Evolutionary conservation across 177 flowering plant genomes (phyloP).

Genomic region (Tripterygium wilfordii): DNA sequence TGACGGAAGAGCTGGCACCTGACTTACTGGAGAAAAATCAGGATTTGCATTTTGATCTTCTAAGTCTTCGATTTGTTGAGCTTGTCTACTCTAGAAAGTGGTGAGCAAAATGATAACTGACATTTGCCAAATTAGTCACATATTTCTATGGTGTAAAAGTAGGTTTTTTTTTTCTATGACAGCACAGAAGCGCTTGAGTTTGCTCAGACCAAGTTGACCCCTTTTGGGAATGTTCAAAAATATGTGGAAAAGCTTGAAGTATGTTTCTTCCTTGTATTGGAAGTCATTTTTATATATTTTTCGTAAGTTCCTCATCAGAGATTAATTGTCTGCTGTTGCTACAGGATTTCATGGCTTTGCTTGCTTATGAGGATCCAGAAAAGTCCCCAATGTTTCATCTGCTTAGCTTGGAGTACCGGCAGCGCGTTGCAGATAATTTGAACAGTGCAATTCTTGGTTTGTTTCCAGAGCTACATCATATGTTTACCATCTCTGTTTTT

Average conservation of each 20-base stretch:
- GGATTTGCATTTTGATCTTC: constrained; percentile 93
- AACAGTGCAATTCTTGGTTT: constrained; percentile 89
- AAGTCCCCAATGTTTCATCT: constrained; percentile 93
- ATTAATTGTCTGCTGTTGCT: constrained; percentile 9
- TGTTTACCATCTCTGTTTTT: not conserved
- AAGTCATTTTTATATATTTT: not conserved
- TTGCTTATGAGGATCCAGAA: constrained; percentile 95
- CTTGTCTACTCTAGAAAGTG: constrained; percentile 76
- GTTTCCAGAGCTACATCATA: constrained; percentile 10
- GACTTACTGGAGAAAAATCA: constrained; percentile 66
- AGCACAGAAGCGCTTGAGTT: constrained; percentile 94
- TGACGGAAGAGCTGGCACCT: constrained; percentile 69
- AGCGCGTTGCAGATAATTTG: constrained; percentile 70
- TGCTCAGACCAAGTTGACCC: constrained; percentile 71
- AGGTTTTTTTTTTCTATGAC: constrained; percentile 35
- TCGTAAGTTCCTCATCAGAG: not conserved
- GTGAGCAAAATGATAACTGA: constrained; percentile 31
- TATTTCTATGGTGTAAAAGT: constrained; percentile 5
- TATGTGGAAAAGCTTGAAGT: constrained; percentile 84
- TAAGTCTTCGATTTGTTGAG: constrained; percentile 90
- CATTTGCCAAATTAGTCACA: not conserved
- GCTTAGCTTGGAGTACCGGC: constrained; percentile 68
- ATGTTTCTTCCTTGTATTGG: constrained; percentile 17
- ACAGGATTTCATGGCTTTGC: constrained; percentile 86
- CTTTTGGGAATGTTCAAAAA: constrained; percentile 75